Percentiles rank a stretch among this genome's conserved stretches.
Conservation (phyloP, 108 stramenopile species). For the Nannochloropsis oceanica region DNA sequence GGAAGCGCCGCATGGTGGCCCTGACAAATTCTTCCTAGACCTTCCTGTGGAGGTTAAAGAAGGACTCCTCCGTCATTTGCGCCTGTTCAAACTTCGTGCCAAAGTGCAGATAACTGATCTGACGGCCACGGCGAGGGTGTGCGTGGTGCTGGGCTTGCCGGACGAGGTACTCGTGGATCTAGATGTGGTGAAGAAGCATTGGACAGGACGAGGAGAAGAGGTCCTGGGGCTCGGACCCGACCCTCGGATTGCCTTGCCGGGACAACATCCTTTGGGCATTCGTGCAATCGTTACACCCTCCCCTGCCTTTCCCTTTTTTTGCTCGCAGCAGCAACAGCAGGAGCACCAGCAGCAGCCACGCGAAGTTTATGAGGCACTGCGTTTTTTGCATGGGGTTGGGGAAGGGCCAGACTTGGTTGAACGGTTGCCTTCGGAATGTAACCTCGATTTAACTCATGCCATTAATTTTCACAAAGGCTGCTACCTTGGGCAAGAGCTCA, state of each 20-base stretch:
- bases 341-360: neutral
- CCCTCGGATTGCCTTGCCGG: neutral
- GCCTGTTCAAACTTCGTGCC: neutral
- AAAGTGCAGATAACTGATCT: neutral
- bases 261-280: neutral
- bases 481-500: constrained; percentile 94
- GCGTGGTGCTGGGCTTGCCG: neutral
- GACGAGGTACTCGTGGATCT: neutral
- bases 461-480: constrained; percentile 88
- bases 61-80: neutral
- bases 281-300: neutral
- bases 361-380: neutral
- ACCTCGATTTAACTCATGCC: constrained; percentile 75
- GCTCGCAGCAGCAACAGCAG: neutral
- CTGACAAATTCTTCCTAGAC: neutral
- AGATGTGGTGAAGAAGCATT: neutral
- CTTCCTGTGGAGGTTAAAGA: neutral
- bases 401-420: constrained; percentile 7
- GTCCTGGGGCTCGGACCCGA: neutral
- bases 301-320: neutral
- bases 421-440: constrained; percentile 68
- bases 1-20: neutral
- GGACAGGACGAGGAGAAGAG: neutral
- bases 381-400: neutral
- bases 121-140: neutral